Base-by-base conservation (phyloP, 2,329 filamentous ascomycete genomes). In the Ambrosiella cleistominuta region DNA sequence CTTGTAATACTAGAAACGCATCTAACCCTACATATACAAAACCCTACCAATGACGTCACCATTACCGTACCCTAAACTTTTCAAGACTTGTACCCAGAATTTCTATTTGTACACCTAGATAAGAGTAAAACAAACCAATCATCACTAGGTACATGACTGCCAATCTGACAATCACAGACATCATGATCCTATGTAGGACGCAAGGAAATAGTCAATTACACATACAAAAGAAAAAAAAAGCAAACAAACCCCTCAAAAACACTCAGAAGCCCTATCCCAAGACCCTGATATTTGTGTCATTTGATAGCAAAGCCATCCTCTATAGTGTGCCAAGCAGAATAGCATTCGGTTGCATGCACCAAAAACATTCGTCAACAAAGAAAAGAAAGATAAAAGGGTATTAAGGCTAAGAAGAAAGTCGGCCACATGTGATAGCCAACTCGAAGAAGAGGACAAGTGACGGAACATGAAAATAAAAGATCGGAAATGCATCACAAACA, bases 361-460 rank as follows among this genome's bases (percentile, higher is more conserved):
- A 49, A 19, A 1, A n/a, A 2, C 15, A 49, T 42, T 17, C 44
- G 35, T 51, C 47, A 51, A 51, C 27, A 51, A 51, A 51, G 27
- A 51, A 51, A 51, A 51, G 19, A 57, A 49, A 57, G n/a, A 47
- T 47, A 17, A 59, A 37, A 40, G 52, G 52, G 52, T 54, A 42
- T 40, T 54, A 54, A 38, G 52, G 38, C 35, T 12, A 54, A 54
- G 15, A 37, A 51, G 11, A 42, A 54, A 54, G 37, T 53, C 38
- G 11, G n/a, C 38, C 15, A 44, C 38, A 37, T 15, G 15, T 27
- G 35, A 38, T 15, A 36, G 37, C 38, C 37, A 17, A 40, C 38
- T n/a, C 52, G n/a, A 54, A 54, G 13, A 38, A 15, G 17, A 11
- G 45, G 36, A 38, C 15, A 50, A 56, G 19, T 27, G 36, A 44